Base-by-base conservation (phyloP, 345 rosid species). In the Brassica carinata region DNA sequence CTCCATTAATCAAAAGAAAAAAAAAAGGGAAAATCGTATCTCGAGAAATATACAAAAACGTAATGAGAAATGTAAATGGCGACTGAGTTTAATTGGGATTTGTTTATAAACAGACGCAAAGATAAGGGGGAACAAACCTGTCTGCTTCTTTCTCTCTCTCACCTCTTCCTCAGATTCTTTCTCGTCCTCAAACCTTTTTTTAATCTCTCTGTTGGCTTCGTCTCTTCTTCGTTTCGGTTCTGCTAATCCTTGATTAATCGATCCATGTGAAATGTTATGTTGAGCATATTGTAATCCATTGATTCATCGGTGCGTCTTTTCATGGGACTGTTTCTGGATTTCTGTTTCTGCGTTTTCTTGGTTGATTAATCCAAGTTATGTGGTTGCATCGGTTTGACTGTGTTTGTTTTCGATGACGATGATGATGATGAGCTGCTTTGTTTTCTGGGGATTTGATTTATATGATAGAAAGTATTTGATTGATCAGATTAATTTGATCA, bases 31-130 rank as follows among this genome's bases (percentile, higher is more conserved):
- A 77, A 77, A 2, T 61, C 55, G 81, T 26, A 48, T 66, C 19
- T 69, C 68, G 59, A 51, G 8, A 27, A 74, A 72, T 23, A 72
- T 5, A 51, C 6, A 45, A 65, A 65, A 29, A 51, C 71, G 9
- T 38, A 67, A 1, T 15, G 55, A 67, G 30, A 81, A 78, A 70
- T 72, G 73, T 72, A 55, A 80, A 83, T 72, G 81, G 80, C 66
- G 78, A 58, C 58, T 71, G 77, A 70, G 63, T 29, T 53, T n/a
- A 53, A 63, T 83, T 36, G 78, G 85, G 76, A 78, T 70, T 74
- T 73, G 77, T 76, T 70, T 84, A 86, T 79, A 80, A 82, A 81
- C 80, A 73, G 69, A 78, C 58, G 30, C 65, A 71, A 29, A 71
- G 83, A 85, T 77, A 72, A 64, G 75, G 62, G 15, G 55, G 59